Percentiles rank a stretch among this genome's conserved stretches.
Conservation (phyloP, 2,329 filamentous ascomycete species). For the Sclerotinia trifoliorum region DNA sequence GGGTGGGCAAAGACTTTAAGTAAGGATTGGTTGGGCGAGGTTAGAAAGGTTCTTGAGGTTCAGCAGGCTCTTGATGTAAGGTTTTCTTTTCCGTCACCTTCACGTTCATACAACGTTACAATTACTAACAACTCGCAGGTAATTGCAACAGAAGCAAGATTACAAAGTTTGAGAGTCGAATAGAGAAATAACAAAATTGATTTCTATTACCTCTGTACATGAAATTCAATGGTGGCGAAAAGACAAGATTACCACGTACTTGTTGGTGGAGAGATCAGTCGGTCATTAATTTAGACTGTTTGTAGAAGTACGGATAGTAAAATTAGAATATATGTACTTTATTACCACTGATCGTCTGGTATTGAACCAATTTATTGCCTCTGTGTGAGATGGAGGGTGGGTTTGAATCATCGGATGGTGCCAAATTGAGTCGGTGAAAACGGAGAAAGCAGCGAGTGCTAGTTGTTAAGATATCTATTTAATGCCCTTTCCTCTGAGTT, state of each 20-base stretch:
- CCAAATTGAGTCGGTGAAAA: neutral
- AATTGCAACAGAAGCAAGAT: conserved; percentile 83
- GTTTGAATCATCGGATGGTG: neutral
- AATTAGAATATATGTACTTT: conserved; percentile 19
- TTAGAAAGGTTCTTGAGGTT: conserved; percentile 89
- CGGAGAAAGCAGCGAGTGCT: neutral
- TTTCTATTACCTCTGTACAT: conserved; percentile 35
- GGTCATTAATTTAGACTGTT: conserved; percentile 10
- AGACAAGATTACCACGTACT: neutral
- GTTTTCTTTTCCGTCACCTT: conserved; percentile 35
- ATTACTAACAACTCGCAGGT: conserved; percentile 53
- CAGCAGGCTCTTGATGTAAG: conserved; percentile 93
- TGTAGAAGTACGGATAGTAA: conserved; percentile 19
- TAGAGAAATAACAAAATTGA: conserved; percentile 43
- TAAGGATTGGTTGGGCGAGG: conserved; percentile 89
- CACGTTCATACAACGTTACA: neutral
- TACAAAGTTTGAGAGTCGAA: conserved; percentile 84
- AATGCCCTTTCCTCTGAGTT: too few relatives aligned
- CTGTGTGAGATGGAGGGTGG: neutral
- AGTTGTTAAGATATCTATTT: neutral
- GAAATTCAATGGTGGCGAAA: neutral
- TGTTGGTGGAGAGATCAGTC: conserved; percentile 6
- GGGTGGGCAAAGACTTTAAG: conserved; percentile 96
- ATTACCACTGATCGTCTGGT: neutral
- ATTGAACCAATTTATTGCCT: neutral